Evolutionary conservation across 2,329 filamentous ascomycete genomes (phyloP), one percentile per base, ranked within the genome.

Genomic region (Colletotrichum musae): DNA sequence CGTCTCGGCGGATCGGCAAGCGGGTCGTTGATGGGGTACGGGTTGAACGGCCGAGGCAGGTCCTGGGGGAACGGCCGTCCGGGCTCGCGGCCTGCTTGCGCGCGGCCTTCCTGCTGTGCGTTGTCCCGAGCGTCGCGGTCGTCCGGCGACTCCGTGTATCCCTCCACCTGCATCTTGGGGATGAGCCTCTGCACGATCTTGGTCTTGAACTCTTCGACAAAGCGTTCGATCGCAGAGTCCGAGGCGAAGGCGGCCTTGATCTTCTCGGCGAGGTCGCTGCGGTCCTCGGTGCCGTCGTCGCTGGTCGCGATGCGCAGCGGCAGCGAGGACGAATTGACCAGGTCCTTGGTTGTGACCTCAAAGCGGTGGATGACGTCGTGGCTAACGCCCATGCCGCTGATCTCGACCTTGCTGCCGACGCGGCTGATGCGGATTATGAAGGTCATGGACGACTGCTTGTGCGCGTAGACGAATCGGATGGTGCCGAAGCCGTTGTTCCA

Each of bases 161-260:
- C 94, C 74, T 93, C 91, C 75, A 94, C 94, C 57, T 92, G 88
- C 47, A 97, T 82, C 24, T 90, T 88, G 0, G 95, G 94, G 4
- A 94, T 88, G 21, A 98, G 87, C 75, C 92, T 95, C 80, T 97
- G 94, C 58, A 98, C 89, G 47, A 98, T 91, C 63, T 91, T 90
- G 72, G 91, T 83, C 76, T 95, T 94, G 78, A 97, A 88, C 2
- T 94, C 83, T 26, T 85, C 83, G 41, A 93, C 88, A 18, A 97
- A 86, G 73, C 94, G 91, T 77, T 83, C 84, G 47, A 98, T 85
- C 18, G 92, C 88, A 45, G 88, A 86, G 1, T 87, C 84, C 0
- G 93, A 95, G 68, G 94, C 92, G 80, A 97, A 97, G 1, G 93
- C 83, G 9, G 89, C 83, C 64, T 86, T 81, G 5, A 91, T 78